phyloP scores from a whole-genome alignment of 257 asterid species.

The Forsythia viridissima region DNA sequence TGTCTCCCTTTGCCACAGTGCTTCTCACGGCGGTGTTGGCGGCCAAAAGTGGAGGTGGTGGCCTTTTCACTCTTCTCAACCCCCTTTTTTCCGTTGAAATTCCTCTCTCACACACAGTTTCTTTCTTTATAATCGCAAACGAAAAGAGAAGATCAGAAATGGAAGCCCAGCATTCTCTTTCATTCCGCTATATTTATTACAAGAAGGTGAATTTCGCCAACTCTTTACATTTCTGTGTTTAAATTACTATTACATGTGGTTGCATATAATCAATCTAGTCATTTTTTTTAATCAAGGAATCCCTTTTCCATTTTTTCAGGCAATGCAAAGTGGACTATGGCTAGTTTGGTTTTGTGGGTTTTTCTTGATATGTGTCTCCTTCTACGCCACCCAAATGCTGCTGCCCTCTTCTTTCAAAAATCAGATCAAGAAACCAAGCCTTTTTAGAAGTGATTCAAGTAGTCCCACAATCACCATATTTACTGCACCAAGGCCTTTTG shows the following conservation, averaged over 20 bases:
- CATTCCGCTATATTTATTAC: conserved; percentile 34
- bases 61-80: conserved; percentile 37
- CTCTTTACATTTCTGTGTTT: conserved; percentile 19
- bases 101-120: conserved; percentile 3
- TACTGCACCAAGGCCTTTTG: conserved; percentile 80
- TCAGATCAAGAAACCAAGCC: conserved; percentile 33
- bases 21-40: conserved; percentile 13
- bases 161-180: conserved; percentile 30
- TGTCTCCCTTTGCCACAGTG: background rate
- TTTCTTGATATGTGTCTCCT: conserved; percentile 64
- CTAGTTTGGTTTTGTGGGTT: conserved; percentile 79
- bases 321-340: conserved; percentile 61
- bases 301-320: conserved; percentile 39
- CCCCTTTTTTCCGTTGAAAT: conserved; percentile 16
- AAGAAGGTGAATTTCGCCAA: conserved; percentile 46
- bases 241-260: conserved; percentile 10
- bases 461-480: conserved; percentile 64
- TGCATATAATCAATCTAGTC: background rate
- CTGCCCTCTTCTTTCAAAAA: conserved; percentile 46
- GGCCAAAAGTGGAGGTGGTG: conserved; percentile 27
- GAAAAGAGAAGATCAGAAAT: conserved; percentile 27
- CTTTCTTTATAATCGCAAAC: background rate
- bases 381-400: conserved; percentile 66
- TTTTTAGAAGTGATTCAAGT: conserved; percentile 31
- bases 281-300: background rate